Evolutionary conservation across 768 basidiomycete species (phyloP), one percentile per base, ranked within the genome.

Genomic region (Filobasidium floriforme): DNA sequence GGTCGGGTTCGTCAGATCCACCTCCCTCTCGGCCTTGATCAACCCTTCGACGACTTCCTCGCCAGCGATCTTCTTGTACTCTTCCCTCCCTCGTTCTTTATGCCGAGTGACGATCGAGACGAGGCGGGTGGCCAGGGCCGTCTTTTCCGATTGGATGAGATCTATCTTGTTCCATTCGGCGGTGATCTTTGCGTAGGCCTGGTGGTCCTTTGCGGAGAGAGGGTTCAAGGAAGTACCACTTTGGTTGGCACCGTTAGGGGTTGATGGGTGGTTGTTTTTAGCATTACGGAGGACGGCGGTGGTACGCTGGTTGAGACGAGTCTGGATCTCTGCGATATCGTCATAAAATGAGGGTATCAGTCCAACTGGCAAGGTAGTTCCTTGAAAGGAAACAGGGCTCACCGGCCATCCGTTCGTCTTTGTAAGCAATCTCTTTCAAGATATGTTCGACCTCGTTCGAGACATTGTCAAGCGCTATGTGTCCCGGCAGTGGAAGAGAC

Each of bases 161-260:
- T 76, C 73, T 24, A 77, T 67, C 62, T 77, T 77, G n/a, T 52
- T 71, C 70, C 73, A 79, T 69, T 77, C 75, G 14, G 49, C 55
- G 12, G 70, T 61, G 41, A 79, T 70, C 40, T 74, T 74, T 10
- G 66, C 70, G 14, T 77, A 44, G 1, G 69, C 69, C 61, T 73
- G 71, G 7, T 68, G 68, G 44, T 77, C 76, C 55, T 75, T 75
- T 19, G 66, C 43, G 26, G 59, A 67, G 11, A 76, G 62, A 49
- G 74, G 68, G 59, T 60, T 63, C 9, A 41, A 55, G 59, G 41
- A 14, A 11, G 54, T 26, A 18, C 59, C 41, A 61, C 68, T 26
- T 73, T 73, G 57, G 73, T n/a, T 14, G 69, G 62, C 24, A 61
- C 68, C 26, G 75, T 72, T 59, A 73, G 26, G 18, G 70, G 63